These are phyloP conservation scores for Aspergillus chevalieri DNA, from an alignment of 2,329 filamentous ascomycete species.

Conservation along the genomic window DNA sequence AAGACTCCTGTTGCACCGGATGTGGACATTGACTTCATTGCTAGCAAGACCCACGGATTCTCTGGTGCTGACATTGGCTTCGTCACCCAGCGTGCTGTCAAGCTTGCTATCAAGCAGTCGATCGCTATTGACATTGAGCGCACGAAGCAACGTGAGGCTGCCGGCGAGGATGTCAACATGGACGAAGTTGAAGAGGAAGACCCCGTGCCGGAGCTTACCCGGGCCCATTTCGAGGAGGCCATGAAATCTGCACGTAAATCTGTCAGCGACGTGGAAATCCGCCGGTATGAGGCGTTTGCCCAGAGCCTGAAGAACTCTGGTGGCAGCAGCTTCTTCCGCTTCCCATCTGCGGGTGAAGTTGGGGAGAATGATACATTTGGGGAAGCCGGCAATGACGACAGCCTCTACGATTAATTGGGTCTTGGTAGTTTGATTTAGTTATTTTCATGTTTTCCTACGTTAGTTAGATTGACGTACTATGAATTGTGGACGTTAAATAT, in stretches of 20 bases:
- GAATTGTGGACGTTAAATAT: not conserved
- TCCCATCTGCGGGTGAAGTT: slow-evolving; percentile 62
- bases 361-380: slow-evolving; percentile 59
- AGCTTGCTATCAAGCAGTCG: slow-evolving; percentile 97
- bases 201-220: slow-evolving; percentile 90
- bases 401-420: slow-evolving; percentile 78
- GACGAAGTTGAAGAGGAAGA: slow-evolving; percentile 66
- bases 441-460: slow-evolving; percentile 42
- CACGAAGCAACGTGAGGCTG: slow-evolving; percentile 78
- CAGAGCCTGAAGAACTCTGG: slow-evolving; percentile 99
- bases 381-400: slow-evolving; percentile 87
- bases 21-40: slow-evolving; percentile 85
- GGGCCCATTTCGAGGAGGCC: slow-evolving; percentile 96
- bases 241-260: slow-evolving; percentile 93
- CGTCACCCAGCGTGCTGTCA: slow-evolving; percentile 97
- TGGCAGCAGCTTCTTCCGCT: slow-evolving; percentile 96
- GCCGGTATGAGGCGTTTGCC: slow-evolving; percentile 95
- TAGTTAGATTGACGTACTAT: slow-evolving; percentile 13
- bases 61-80: slow-evolving; percentile 99
- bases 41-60: slow-evolving; percentile 96
- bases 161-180: slow-evolving; percentile 70
- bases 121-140: slow-evolving; percentile 86
- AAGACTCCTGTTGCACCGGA: slow-evolving; percentile 91
- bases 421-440: slow-evolving; percentile 9
- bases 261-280: slow-evolving; percentile 93